Conservation (phyloP, 495 filamentous ascomycete genomes). For the Geopyxis carbonaria region DNA sequence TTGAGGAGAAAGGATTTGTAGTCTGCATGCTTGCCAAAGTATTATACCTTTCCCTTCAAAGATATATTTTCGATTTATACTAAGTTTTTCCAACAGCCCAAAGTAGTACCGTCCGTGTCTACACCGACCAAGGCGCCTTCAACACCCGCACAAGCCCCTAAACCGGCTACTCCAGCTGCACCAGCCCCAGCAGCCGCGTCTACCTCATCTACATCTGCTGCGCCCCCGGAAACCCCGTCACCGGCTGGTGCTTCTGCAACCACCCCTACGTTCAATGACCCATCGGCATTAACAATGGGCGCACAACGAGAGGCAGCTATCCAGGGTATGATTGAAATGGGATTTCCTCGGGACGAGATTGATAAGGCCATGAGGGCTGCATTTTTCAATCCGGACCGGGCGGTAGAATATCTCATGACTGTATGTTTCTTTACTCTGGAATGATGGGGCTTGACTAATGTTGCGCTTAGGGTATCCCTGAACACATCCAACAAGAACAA, state of each 20-base stretch:
- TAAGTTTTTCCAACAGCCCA: slow-evolving; percentile 47
- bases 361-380: slow-evolving; percentile 89
- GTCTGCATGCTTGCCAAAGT: slow-evolving; percentile 97
- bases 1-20: slow-evolving; percentile 97
- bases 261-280: slow-evolving; percentile 44
- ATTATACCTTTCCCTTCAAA: slow-evolving; percentile 15
- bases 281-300: slow-evolving; percentile 71
- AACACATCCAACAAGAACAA: slow-evolving; percentile 56
- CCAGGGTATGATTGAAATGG: slow-evolving; percentile 93
- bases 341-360: slow-evolving; percentile 70
- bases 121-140: slow-evolving; percentile 41
- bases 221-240: slow-evolving; percentile 51
- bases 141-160: slow-evolving; percentile 39
- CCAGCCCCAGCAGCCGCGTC: slow-evolving; percentile 35
- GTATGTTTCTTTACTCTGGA: slow-evolving; percentile 34
- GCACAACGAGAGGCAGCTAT: slow-evolving; percentile 67
- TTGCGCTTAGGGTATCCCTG: slow-evolving; percentile 62
- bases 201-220: slow-evolving; percentile 30
- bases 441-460: slow-evolving; percentile 3
- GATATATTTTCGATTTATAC: slow-evolving; percentile 10
- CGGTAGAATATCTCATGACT: slow-evolving; percentile 83
- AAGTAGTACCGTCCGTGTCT: slow-evolving; percentile 41
- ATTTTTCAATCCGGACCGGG: slow-evolving; percentile 90
- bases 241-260: slow-evolving; percentile 33
- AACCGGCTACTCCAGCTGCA: slow-evolving; percentile 51